Evolutionary conservation across 2,329 filamentous ascomycete genomes (phyloP).

Genomic region (Aspergillus brunneoviolaceus): DNA sequence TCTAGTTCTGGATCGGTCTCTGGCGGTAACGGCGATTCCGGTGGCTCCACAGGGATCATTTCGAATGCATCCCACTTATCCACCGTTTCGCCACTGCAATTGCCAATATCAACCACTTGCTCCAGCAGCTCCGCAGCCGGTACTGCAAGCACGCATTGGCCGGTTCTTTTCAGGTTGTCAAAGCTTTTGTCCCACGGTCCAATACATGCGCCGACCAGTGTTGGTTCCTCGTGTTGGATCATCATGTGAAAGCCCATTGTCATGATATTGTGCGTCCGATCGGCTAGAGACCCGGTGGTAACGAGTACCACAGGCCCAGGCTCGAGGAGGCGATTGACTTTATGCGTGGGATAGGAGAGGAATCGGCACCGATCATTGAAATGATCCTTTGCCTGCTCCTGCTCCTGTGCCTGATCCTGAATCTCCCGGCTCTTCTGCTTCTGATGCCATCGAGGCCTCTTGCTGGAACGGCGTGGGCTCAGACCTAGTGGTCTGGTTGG

Average conservation of each 20-base stretch:
- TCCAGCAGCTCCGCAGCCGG: conserved; percentile 6
- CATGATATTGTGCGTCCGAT: conserved; percentile 8
- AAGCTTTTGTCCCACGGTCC: conserved; percentile 7
- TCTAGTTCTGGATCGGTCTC: neutral
- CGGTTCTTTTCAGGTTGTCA: conserved; percentile 2
- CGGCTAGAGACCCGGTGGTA: conserved; percentile 1
- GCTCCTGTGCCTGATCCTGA: neutral
- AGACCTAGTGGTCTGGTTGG: neutral
- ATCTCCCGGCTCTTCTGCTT: neutral
- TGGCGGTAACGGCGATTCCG: neutral
- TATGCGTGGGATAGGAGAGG: conserved; percentile 4
- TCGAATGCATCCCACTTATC: conserved; percentile 2
- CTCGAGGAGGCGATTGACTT: conserved; percentile 6
- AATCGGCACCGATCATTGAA: neutral
- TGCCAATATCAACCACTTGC: conserved; percentile 4
- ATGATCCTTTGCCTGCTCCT: neutral
- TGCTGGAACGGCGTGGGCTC: neutral
- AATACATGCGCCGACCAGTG: conserved; percentile 7
- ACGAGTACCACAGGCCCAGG: conserved; percentile 5
- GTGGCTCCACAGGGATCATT: neutral
- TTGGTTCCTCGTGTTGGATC: conserved; percentile 6
- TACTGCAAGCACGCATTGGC: conserved; percentile 6
- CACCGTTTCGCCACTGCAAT: conserved; percentile 6
- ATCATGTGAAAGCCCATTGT: conserved; percentile 9
- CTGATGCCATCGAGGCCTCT: neutral